These are phyloP conservation scores for Nadsonia starkeyi-henricii DNA, from an alignment of 1,139 yeast species.

Conservation along the genomic window DNA sequence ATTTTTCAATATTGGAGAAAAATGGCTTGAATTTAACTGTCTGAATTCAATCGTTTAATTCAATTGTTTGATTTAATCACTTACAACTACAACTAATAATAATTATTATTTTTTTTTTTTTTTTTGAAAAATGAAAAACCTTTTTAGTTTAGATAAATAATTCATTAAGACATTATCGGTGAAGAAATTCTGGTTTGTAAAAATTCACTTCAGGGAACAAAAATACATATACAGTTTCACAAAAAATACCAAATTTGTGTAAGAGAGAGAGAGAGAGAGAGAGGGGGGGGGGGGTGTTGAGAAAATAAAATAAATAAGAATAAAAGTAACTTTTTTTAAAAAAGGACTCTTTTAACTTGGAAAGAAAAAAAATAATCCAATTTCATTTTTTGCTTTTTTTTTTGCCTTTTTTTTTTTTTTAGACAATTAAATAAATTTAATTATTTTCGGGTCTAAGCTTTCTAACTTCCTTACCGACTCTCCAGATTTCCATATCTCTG, in stretches of 20 bases:
- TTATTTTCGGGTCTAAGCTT: slow-evolving; percentile 98
- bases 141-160: no score
- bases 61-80: no score
- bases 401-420: no score
- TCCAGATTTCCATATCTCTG: slow-evolving; percentile 98
- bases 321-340: slow-evolving; percentile 3
- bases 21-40: no score
- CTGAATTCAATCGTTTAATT: no score
- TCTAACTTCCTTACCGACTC: slow-evolving; percentile 98
- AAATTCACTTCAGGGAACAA: slow-evolving; percentile 9
- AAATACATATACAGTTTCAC: neutral
- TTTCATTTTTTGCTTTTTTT: no score
- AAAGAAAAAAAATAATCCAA: neutral
- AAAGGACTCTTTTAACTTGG: neutral
- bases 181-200: slow-evolving; percentile 8
- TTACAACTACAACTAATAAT: no score
- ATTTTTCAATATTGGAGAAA: no score
- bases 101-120: no score
- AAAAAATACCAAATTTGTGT: neutral
- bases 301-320: slow-evolving; percentile 6
- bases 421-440: slow-evolving; percentile 27
- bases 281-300: neutral
- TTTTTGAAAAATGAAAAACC: no score
- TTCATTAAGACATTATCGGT: slow-evolving; percentile 9
- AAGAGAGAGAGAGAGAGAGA: neutral